Base-by-base conservation (phyloP, 2,329 filamentous ascomycete species). In the Arthrobotrys pseudoclavata region DNA sequence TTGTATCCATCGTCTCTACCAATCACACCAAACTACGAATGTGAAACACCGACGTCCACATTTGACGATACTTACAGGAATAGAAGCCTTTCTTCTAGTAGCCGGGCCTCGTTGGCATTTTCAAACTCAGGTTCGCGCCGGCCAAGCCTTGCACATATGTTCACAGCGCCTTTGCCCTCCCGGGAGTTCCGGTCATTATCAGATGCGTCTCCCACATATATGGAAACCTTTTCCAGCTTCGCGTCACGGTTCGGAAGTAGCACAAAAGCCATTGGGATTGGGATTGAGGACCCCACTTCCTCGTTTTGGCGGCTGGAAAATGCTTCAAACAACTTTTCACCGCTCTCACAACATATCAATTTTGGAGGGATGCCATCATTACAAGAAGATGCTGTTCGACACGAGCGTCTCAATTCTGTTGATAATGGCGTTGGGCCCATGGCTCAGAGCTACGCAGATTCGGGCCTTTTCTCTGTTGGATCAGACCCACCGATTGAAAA, bases 11-110 rank as follows among this genome's bases (percentile, higher is more conserved):
- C 79, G 12, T 81, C 81, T 15, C 72, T 81, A 34, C 81, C 81
- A 29, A 81, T 79, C 45, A 81, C 81, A 3, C 81, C 81, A 53
- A 80, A 80, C 42, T 80, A 79, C 61, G 80, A 80, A 42, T 81
- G 79, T 55, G 74, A 77, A 62, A 77, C 74, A n/a, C 79, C 75
- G 24, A 67, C 69, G 2, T 70, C 72, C 26, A 78, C 76, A 20
- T 79, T 80, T 66, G 81, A 81, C 31, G 80, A 81, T 42, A 74
- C 72, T 24, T 79, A 79, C 50, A 64, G 76, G 47, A 78, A 80
- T 40, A 61, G 79, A 64, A 78, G 79, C 42, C 63, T 79, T 53
- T 79, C 79, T 34, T 63, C 76, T 10, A 70, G 69, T 42, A 79
- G 80, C 31, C 69, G 79, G 48, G 61, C 79, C 62, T 79, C 80